Conservation (phyloP, 108 stramenopile species). For the Skeletonema grethae region DNA sequence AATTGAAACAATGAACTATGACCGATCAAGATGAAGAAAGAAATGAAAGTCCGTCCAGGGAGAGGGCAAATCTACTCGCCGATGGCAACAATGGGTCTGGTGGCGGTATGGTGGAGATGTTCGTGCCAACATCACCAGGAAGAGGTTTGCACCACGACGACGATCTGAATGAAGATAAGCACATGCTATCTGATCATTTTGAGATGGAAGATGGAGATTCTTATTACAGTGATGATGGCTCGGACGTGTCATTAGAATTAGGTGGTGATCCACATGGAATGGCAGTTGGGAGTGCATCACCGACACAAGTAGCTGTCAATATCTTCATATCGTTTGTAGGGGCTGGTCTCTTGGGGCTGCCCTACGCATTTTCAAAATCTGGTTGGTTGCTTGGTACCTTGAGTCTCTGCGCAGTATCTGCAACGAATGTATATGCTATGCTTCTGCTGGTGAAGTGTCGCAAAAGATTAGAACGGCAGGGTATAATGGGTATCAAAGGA, state of each 20-base stretch:
- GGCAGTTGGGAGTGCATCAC: conserved; percentile 41
- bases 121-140: conserved; percentile 23
- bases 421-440: conserved; percentile 77
- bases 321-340: conserved; percentile 86
- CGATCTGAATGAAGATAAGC: conserved; percentile 14
- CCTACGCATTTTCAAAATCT: conserved; percentile 70
- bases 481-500: conserved; percentile 28
- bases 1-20: background rate
- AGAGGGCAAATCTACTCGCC: conserved; percentile 7
- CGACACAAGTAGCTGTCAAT: conserved; percentile 63
- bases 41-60: conserved; percentile 3
- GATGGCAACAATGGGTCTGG: background rate
- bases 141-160: conserved; percentile 1
- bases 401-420: conserved; percentile 48
- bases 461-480: conserved; percentile 36
- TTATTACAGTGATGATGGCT: conserved; percentile 2
- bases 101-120: conserved; percentile 15
- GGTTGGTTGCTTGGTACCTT: conserved; percentile 71
- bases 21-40: conserved; percentile 2
- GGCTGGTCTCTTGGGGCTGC: conserved; percentile 74
- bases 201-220: conserved; percentile 16
- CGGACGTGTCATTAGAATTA: background rate
- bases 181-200: conserved; percentile 14
- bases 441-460: conserved; percentile 56
- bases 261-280: conserved; percentile 28